Conservation (phyloP, 352 stramenopile species). For the Pythium dissotocum region DNA sequence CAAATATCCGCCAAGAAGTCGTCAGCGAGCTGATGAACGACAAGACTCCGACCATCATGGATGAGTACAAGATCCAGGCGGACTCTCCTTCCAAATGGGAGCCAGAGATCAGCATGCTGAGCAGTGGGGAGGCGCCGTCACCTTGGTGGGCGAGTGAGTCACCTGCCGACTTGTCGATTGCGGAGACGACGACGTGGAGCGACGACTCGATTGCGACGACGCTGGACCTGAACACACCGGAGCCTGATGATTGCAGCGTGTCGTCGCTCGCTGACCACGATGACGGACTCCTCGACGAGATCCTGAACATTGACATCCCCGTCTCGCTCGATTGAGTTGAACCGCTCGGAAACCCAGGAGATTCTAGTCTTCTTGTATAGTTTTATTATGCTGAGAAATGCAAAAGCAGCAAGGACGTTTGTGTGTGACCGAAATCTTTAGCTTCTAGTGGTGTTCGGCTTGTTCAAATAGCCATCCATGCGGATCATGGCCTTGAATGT, state of each 20-base stretch:
- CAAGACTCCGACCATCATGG: constrained; percentile 50
- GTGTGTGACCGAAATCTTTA: not conserved
- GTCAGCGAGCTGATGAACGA: constrained; percentile 47
- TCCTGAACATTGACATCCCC: constrained; percentile 59
- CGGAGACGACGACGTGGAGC: constrained; percentile 23
- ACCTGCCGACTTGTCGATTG: constrained; percentile 12
- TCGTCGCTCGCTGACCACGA: constrained; percentile 21
- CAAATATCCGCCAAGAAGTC: constrained; percentile 55
- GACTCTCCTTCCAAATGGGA: constrained; percentile 17
- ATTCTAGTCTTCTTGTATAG: constrained; percentile 23
- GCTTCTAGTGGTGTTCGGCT: constrained; percentile 20
- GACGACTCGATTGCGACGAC: constrained; percentile 27
- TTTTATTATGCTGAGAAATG: constrained; percentile 12
- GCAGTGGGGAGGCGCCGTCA: constrained; percentile 36
- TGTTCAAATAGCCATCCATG: constrained; percentile 11
- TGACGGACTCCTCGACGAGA: constrained; percentile 47
- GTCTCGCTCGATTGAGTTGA: constrained; percentile 17
- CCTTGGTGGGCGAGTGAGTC: constrained; percentile 50
- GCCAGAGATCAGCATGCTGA: constrained; percentile 46
- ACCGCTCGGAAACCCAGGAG: not conserved
- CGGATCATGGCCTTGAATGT: constrained; percentile 23
- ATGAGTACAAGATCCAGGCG: constrained; percentile 39
- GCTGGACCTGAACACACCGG: constrained; percentile 24
- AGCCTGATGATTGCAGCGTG: constrained; percentile 16
- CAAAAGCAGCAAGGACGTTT: not conserved